Conservation (phyloP, 179 eudicot genomes). For the Carnegiea gigantea region DNA sequence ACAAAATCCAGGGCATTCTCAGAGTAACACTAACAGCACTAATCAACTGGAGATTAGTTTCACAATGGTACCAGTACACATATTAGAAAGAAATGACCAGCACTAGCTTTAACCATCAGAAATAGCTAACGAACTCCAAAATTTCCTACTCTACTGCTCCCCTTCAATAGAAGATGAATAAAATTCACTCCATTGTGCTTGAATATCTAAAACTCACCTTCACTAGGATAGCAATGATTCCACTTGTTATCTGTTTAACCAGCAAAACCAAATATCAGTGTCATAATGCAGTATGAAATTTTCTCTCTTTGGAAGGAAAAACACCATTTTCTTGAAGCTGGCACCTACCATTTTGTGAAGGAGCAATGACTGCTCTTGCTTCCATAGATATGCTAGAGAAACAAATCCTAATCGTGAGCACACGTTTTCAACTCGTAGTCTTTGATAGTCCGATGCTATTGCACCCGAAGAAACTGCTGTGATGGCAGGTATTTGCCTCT, state of each 20-base stretch:
- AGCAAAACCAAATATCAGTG: conserved; percentile 28
- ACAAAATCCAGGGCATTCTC: background rate
- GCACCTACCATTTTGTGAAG: conserved; percentile 76
- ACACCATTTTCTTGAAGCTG: background rate
- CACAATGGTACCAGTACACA: background rate
- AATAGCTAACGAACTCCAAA: background rate
- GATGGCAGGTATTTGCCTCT: conserved; percentile 74
- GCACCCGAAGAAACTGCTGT: conserved; percentile 95
- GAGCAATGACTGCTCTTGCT: conserved; percentile 81
- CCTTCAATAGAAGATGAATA: conserved; percentile 13
- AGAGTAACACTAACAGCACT: background rate
- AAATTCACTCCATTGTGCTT: background rate
- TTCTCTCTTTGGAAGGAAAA: background rate
- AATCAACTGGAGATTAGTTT: no score
- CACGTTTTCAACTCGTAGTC: conserved; percentile 93
- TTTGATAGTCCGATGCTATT: conserved; percentile 96
- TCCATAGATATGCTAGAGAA: conserved; percentile 96
- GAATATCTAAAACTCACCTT: conserved; percentile 53
- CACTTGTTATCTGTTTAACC: conserved; percentile 59
- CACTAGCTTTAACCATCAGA: background rate
- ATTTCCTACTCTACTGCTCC: background rate
- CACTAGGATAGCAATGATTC: conserved; percentile 68
- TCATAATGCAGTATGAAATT: background rate
- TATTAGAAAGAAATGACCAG: background rate
- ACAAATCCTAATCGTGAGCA: conserved; percentile 94